Percentiles rank a stretch among this genome's conserved stretches.
These are phyloP conservation scores for Beta macrorhiza DNA, from an alignment of 179 eudicot genomes.

Conservation along the genomic window DNA sequence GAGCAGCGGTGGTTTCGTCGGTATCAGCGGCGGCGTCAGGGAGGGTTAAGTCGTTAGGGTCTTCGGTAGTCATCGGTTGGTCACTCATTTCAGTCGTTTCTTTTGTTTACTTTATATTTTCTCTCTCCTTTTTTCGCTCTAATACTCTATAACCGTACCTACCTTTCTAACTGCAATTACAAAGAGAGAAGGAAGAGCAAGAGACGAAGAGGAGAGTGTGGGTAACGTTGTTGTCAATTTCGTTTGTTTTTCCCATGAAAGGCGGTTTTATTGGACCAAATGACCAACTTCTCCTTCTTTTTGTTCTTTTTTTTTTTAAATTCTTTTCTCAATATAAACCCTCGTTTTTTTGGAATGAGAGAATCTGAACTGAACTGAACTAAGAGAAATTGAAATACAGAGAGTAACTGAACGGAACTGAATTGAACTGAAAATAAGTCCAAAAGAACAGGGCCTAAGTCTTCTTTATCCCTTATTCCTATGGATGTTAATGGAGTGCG, in stretches of 20 bases:
- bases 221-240: not conserved
- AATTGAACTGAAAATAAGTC: no score
- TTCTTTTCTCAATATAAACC: no score
- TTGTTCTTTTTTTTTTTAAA: constrained; percentile 34
- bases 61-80: constrained; percentile 32
- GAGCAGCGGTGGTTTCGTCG: not conserved
- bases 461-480: no score
- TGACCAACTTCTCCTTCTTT: no score
- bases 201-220: no score
- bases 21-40: constrained; percentile 19
- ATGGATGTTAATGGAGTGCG: no score
- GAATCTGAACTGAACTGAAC: not conserved
- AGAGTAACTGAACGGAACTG: no score
- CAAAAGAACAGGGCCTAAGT: no score
- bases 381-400: no score
- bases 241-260: not conserved
- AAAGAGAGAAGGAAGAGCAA: constrained; percentile 1
- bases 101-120: not conserved
- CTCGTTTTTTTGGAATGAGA: no score
- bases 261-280: no score
- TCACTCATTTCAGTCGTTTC: constrained; percentile 19
- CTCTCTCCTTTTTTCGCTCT: constrained; percentile 6
- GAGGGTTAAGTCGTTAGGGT: constrained; percentile 35
- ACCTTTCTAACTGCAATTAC: constrained; percentile 39
- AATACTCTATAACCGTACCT: constrained; percentile 27